Evolutionary conservation across 441 rosid species (phyloP), one percentile per base, ranked within the genome.

Genomic region (Bruguiera hainesii): DNA sequence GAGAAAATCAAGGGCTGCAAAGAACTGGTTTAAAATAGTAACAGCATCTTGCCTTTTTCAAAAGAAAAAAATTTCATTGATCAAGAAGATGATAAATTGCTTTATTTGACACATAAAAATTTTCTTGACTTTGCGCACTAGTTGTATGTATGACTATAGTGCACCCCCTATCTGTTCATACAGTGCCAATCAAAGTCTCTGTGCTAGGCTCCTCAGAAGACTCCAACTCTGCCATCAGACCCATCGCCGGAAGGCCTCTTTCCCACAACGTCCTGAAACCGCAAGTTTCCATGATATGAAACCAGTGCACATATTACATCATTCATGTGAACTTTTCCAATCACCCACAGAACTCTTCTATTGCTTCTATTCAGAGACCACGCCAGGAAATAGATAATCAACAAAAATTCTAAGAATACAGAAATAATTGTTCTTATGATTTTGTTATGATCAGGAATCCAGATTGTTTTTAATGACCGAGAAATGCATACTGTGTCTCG

Each of bases 351-450:
- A 71, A 89, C 96, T 35, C 74, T 82, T 79, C 81, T 86, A 63
- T 90, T 90, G 84, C 96, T 88, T 68, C 97, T 81, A 80, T 91
- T 88, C 67, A 89, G 78, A 37, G 96, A 89, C 97, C 98, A 89
- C 2, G 95, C 89, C 20, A 88, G 80, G 75, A 88, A 91, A 96
- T 89, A 78, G 8, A 74, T 61, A 65, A 56, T 25, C 33, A 65
- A 49, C 67, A 66, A 55, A 20, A 37, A n/a, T 6, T 33, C 37
- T 7, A 33, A 7, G 37, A 33, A 33, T 33, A 33, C 37, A 33
- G 7, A 33, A 42, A 42, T 42, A 42, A 42, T 42, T 42, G 3
- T 42, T 0, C 48, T 42, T 11, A 13, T 42, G 18, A 42, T 42
- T 42, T 42, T 42, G 18, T 42, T 42, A 13, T 13, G 48, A 42